phyloP scores from a whole-genome alignment of 345 rosid genomes.

The Eucalyptus urophylla region DNA sequence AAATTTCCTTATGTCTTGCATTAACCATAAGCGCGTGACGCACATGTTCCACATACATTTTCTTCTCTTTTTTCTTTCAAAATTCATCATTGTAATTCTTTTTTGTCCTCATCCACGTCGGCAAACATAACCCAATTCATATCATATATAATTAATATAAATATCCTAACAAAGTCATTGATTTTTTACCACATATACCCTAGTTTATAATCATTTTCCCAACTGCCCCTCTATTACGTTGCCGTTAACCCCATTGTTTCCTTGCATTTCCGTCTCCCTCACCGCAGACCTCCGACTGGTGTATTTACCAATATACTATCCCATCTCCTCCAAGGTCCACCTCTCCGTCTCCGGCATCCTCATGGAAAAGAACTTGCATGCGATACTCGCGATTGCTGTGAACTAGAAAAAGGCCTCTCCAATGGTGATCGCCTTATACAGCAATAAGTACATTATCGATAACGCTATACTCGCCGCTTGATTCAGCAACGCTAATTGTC shows the following conservation, averaged over 20 bases:
- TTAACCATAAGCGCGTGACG: too few species aligned
- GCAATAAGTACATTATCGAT: not conserved
- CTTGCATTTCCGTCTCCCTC: not conserved
- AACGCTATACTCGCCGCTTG: not conserved
- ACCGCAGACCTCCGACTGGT: not conserved
- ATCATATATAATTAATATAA: not conserved
- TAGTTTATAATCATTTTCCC: not conserved
- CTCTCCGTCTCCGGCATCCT: not conserved
- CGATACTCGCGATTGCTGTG: not conserved
- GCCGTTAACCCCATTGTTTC: not conserved
- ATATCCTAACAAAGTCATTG: not conserved
- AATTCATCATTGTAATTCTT: not conserved
- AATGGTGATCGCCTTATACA: not conserved
- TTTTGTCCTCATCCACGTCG: not conserved
- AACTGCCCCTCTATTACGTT: not conserved
- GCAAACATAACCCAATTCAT: not conserved
- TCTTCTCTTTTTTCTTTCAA: too few species aligned
- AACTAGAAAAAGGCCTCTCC: not conserved
- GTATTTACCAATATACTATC: not conserved
- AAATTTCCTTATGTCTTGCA: too few species aligned
- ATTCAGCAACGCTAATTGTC: not conserved
- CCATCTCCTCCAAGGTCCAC: not conserved
- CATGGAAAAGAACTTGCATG: not conserved
- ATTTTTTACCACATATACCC: not conserved
- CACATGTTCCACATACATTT: too few species aligned